Conservation (phyloP, 75 land plant species). For the Larix kaempferi region DNA sequence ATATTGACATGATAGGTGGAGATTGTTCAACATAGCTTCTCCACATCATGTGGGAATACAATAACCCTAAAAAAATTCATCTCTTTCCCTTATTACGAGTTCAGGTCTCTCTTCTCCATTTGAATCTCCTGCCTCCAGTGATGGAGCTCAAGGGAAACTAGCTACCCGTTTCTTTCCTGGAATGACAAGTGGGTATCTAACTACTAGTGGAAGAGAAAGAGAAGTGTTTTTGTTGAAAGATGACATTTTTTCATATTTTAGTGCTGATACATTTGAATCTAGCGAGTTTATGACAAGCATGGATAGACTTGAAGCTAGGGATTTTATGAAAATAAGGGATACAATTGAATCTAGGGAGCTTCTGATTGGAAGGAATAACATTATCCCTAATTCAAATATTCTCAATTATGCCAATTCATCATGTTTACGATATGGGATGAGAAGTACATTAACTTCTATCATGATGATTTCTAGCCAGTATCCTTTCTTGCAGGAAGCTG, state of each 20-base stretch:
- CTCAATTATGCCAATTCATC: slow-evolving; percentile 10
- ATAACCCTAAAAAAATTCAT: slow-evolving; percentile 21
- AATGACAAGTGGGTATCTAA: slow-evolving; percentile 21
- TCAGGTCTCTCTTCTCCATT: slow-evolving; percentile 21
- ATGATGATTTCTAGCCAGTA: slow-evolving; percentile 33
- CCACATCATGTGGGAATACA: slow-evolving; percentile 22
- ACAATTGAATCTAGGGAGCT: slow-evolving; percentile 14
- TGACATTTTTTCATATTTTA: slow-evolving; percentile 26
- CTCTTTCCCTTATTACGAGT: slow-evolving; percentile 25
- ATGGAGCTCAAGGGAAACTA: slow-evolving; percentile 23
- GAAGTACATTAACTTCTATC: slow-evolving; percentile 27
- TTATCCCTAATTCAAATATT: slow-evolving; percentile 9
- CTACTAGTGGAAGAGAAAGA: slow-evolving; percentile 19
- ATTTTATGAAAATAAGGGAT: slow-evolving; percentile 5
- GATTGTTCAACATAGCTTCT: slow-evolving; percentile 36
- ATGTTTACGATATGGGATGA: slow-evolving; percentile 9
- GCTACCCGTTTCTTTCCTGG: slow-evolving; percentile 14
- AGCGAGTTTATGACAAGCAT: slow-evolving; percentile 7
- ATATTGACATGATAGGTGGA: slow-evolving; percentile 23
- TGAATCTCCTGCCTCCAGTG: slow-evolving; percentile 31
- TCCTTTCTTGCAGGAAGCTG: slow-evolving; percentile 34
- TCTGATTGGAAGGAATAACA: slow-evolving; percentile 4
- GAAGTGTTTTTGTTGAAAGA: slow-evolving; percentile 24
- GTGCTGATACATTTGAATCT: slow-evolving; percentile 28
- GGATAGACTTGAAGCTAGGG: slow-evolving; percentile 26